Conservation (phyloP, 768 basidiomycete species). For the Cyclocybe aegerita region DNA sequence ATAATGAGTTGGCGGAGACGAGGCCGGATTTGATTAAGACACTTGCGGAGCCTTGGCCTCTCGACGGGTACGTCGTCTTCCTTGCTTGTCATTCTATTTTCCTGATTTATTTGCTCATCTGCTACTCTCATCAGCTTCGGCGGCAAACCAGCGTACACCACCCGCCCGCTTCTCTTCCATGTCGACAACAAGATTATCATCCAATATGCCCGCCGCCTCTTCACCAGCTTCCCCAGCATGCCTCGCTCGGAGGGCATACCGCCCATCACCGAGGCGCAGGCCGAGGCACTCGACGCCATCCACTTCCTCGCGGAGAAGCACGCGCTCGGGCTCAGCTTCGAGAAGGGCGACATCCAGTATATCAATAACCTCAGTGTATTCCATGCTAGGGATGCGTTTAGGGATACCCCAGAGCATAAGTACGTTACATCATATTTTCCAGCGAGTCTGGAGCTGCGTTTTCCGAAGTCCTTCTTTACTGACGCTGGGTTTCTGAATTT, state of each 20-base stretch:
- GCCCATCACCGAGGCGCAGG: constrained; percentile 48
- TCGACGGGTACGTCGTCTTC: constrained; percentile 33
- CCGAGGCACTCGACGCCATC: constrained; percentile 45
- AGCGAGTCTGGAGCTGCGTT: background rate
- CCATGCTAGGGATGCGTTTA: constrained; percentile 45
- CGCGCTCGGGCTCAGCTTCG: constrained; percentile 42
- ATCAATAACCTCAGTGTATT: constrained; percentile 47
- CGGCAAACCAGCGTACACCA: constrained; percentile 31
- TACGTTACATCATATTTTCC: constrained; percentile 18
- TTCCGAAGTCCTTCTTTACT: too few relatives aligned
- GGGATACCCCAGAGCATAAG: constrained; percentile 37
- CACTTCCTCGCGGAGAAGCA: constrained; percentile 46
- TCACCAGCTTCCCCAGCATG: constrained; percentile 39
- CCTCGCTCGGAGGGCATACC: constrained; percentile 37
- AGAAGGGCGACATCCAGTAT: constrained; percentile 50
- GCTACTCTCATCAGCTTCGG: constrained; percentile 30
- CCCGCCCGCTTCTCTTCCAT: constrained; percentile 39
- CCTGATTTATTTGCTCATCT: background rate
- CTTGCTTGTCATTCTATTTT: background rate
- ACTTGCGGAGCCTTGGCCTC: constrained; percentile 40
- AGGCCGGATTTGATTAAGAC: constrained; percentile 44
- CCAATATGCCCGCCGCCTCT: constrained; percentile 44
- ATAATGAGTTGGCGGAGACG: constrained; percentile 46
- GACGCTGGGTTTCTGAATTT: too few relatives aligned
- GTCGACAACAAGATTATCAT: constrained; percentile 39